Percentiles rank a stretch among this genome's conserved stretches.
Evolutionary conservation across 2,329 filamentous ascomycete genomes (phyloP).

Genomic region (Thelonectria discophora): DNA sequence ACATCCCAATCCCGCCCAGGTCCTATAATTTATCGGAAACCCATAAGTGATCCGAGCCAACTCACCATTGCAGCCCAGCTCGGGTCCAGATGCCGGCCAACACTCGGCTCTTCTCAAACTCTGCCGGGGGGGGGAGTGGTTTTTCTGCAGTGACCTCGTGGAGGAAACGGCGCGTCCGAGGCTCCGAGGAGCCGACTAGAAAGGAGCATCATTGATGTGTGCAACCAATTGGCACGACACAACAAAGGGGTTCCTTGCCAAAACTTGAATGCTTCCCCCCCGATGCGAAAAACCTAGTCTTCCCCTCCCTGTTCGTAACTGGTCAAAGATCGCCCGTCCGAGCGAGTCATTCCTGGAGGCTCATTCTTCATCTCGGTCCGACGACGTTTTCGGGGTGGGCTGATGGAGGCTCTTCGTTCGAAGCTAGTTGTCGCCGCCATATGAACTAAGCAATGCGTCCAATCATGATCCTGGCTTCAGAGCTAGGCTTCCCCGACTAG

Average conservation of each 20-base stretch:
- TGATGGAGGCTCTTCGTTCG: not conserved
- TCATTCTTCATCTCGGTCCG: not conserved
- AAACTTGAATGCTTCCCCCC: not conserved
- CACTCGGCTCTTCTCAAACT: not conserved
- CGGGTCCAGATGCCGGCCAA: not conserved
- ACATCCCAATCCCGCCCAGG: not conserved
- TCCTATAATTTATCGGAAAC: not conserved
- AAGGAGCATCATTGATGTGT: not conserved
- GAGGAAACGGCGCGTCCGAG: not conserved
- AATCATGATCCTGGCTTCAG: not conserved
- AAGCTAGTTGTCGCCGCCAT: not conserved
- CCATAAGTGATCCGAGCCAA: not conserved
- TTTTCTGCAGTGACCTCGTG: not conserved
- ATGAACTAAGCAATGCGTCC: too few relatives aligned
- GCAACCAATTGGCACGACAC: not conserved
- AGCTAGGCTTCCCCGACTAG: not conserved
- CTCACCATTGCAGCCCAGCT: not conserved
- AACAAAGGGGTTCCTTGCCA: not conserved
- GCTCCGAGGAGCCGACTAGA: not conserved
- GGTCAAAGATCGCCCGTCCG: not conserved
- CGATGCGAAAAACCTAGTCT: not conserved
- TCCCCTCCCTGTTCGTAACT: not conserved
- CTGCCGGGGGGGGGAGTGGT: too few relatives aligned
- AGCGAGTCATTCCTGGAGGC: not conserved
- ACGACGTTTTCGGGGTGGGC: not conserved